Evolutionary conservation across 108 stramenopile species (phyloP).

Genomic region (Conticribra guillardii): DNA sequence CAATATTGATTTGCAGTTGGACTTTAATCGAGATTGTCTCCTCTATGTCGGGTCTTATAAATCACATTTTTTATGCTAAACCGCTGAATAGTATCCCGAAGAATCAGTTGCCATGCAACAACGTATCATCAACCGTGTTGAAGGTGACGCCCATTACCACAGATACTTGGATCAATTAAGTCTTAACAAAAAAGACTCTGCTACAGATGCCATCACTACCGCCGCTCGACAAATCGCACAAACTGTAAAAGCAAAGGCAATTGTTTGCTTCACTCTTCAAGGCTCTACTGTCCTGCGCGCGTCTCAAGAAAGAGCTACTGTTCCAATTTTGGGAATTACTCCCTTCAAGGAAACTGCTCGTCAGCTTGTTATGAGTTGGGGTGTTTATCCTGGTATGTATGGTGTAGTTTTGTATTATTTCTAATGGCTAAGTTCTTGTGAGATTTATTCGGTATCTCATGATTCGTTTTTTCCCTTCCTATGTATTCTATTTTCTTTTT

Average conservation of each 20-base stretch:
- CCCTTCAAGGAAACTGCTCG: conserved; percentile 77
- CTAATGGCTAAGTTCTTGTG: no score
- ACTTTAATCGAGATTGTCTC: not conserved
- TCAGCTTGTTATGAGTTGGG: conserved; percentile 78
- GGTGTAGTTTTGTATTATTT: not conserved
- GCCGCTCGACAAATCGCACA: conserved; percentile 71
- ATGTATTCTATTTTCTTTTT: not conserved
- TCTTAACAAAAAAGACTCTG: conserved; percentile 41
- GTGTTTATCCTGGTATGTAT: conserved; percentile 69
- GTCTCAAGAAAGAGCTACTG: conserved; percentile 72
- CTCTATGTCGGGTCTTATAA: not conserved
- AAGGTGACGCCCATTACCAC: conserved; percentile 64
- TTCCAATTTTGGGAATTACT: conserved; percentile 83
- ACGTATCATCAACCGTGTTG: conserved; percentile 82
- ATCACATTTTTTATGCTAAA: not conserved
- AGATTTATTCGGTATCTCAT: no score
- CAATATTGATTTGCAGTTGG: conserved; percentile 2
- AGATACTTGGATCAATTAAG: conserved; percentile 45
- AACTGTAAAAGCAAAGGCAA: conserved; percentile 68
- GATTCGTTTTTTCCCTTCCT: not conserved
- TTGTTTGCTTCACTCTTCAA: conserved; percentile 79
- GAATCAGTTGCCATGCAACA: conserved; percentile 86
- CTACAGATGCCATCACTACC: conserved; percentile 79
- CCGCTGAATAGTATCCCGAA: conserved; percentile 43
- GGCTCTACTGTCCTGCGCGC: conserved; percentile 79